Evolutionary conservation across 2,329 filamentous ascomycete species (phyloP), one percentile per base, ranked within the genome.

Genomic region (Fusarium camptoceras): DNA sequence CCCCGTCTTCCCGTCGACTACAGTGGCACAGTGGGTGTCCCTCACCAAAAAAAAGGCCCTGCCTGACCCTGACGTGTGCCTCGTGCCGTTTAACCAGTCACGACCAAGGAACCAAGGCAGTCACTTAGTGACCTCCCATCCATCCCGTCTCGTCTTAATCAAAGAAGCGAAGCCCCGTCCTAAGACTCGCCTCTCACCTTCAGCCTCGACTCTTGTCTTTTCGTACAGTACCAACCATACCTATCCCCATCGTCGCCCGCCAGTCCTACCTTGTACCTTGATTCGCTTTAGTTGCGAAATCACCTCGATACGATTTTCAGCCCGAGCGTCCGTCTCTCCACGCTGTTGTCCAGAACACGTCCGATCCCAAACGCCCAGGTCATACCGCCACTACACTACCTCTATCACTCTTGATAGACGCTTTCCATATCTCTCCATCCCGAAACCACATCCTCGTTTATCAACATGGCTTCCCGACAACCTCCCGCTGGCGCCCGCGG

Each of bases 401-500:
- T 34, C 59, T 58, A 58, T 57, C 55, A 55, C 27, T 64, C 30
- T 54, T 46, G 55, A 50, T 66, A 68, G 68, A 58, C 60, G 27
- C 62, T 64, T 60, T 59, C 46, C 25, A 39, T 55, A 55, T 43
- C 62, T 62, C 64, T 70, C 59, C 66, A 64, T 68, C 70, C 73
- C 66, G 64, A 74, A 73, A 59, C 43, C 47, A 68, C 72, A 74
- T 71, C 72, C 70, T 72, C 71, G 61, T 62, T 65, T 48, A 50
- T 73, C 79, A 86, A 76, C 81, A 98, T 98, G 95, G 92, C 94
- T 83, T 88, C 92, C 81, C 90, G 94, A 89, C 89, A 90, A 84
- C 90, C 83, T 76, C 84, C 86, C 74, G 84, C 86, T 77, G 87
- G 86, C 76, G 83, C 86, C 75, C 87, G 88, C 76, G 87, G 86